phyloP scores from a whole-genome alignment of 2,329 filamentous ascomycete species.

The Colletotrichum magnum region DNA sequence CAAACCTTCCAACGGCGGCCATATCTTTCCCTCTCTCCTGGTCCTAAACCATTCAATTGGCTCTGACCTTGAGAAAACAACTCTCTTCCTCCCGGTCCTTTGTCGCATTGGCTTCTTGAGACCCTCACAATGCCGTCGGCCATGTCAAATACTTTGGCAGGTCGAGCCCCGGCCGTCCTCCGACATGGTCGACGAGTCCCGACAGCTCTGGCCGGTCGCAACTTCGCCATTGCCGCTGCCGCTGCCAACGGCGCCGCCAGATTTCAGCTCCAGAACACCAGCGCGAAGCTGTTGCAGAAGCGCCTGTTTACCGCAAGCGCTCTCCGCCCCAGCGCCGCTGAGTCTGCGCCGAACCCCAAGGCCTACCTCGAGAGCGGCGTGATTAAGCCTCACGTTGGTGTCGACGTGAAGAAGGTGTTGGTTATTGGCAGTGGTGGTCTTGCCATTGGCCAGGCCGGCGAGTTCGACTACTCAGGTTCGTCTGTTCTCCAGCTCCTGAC shows the following conservation, averaged over 20 bases:
- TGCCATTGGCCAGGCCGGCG: slow-evolving; percentile 96
- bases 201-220: slow-evolving; percentile 58
- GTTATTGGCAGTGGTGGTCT: slow-evolving; percentile 97
- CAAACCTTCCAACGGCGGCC: slow-evolving; percentile 37
- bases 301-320: slow-evolving; percentile 64
- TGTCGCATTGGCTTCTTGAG: slow-evolving; percentile 29
- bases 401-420: slow-evolving; percentile 96
- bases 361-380: slow-evolving; percentile 92
- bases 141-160: slow-evolving; percentile 62
- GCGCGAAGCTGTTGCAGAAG: slow-evolving; percentile 56
- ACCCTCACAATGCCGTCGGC: slow-evolving; percentile 54
- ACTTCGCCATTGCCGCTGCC: slow-evolving; percentile 57
- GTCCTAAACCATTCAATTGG: slow-evolving; percentile 42
- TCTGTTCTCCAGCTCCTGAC: slow-evolving; percentile 43
- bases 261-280: slow-evolving; percentile 50
- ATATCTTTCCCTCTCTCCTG: slow-evolving; percentile 32
- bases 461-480: slow-evolving; percentile 98
- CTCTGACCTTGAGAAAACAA: slow-evolving; percentile 35
- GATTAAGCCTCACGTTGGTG: slow-evolving; percentile 82
- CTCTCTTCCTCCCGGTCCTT: slow-evolving; percentile 23
- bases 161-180: slow-evolving; percentile 71
- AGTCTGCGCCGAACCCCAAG: slow-evolving; percentile 84
- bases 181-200: slow-evolving; percentile 68
- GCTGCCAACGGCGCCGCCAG: slow-evolving; percentile 51
- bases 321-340: slow-evolving; percentile 60